Base-by-base conservation (phyloP, 2,329 filamentous ascomycete genomes). In the Rutstroemia sp. region DNA sequence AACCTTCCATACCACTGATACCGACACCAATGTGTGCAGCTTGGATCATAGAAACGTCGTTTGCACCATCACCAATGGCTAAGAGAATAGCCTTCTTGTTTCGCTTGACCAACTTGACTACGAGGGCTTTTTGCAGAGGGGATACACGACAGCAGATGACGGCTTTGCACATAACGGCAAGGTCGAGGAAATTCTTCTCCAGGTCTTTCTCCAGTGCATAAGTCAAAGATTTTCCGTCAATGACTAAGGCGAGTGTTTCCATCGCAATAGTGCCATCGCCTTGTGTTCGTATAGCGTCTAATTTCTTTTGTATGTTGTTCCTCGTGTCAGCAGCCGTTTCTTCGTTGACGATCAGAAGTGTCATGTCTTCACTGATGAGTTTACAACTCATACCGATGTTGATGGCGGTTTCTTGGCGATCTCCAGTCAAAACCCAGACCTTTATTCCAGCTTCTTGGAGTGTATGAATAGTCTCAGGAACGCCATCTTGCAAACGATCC, bases 381-480 rank as follows among this genome's bases (percentile, higher is more conserved):
- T 97, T 97, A 75, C 94, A 99, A 71, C 91, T 96, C 94, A 99
- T 99, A 62, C 95, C 94, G 64, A 99, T 99, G 71, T 99, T 99
- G 80, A 99, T 99, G 56, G 94, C 94, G 27, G 94, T 99, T 73
- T 99, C 94, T 73, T 99, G 95, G 66, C 94, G 84, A 76, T 99
- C 94, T 65, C 94, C 94, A 40, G 94, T 99, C 71, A 99, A 73
- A 19, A 99, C 94, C 94, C 94, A 99, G 55, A 99, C 87, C 74
- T 99, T 99, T 78, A 99, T 97, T 53, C 92, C 92, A 23, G 95
- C 94, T 62, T 92, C 89, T 72, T 99, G 95, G 27, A 99, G 78
- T 0, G 94, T 99, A 71, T 96, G 91, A 57, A 99, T 99, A 0
- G 94, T 99, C 71, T 99, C 94, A 2, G 94, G 94, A 16, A 99